phyloP scores from a whole-genome alignment of 1,284 basidiomycete genomes.

The Apiotrichum porosum region DNA sequence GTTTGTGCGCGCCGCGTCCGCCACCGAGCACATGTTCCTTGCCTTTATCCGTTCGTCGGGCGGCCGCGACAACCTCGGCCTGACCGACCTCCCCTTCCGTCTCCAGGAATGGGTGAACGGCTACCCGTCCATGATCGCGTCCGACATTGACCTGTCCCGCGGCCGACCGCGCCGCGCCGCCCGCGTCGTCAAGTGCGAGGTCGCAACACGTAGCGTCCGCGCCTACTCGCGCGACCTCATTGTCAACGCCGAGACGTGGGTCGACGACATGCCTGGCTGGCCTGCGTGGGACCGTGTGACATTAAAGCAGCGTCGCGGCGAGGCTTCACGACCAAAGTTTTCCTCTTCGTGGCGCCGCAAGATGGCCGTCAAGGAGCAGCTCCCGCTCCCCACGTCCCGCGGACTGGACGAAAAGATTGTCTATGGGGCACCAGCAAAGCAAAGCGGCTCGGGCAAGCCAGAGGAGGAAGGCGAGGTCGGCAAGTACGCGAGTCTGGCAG shows the following conservation, averaged over 20 bases:
- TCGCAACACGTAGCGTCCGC: slow-evolving; percentile 69
- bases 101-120: slow-evolving; percentile 81
- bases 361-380: slow-evolving; percentile 34
- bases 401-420: not conserved
- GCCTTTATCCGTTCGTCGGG: slow-evolving; percentile 77
- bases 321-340: slow-evolving; percentile 35
- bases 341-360: slow-evolving; percentile 29
- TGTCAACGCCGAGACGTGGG: slow-evolving; percentile 67
- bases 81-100: slow-evolving; percentile 63
- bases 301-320: slow-evolving; percentile 21
- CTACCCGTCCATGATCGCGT: slow-evolving; percentile 65
- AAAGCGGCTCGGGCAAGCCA: slow-evolving; percentile 1
- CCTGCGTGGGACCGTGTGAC: slow-evolving; percentile 38
- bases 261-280: slow-evolving; percentile 44
- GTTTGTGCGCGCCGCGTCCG: slow-evolving; percentile 73
- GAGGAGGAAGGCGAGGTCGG: slow-evolving; percentile 54
- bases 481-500: slow-evolving; percentile 70
- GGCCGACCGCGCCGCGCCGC: slow-evolving; percentile 64
- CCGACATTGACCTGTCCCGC: slow-evolving; percentile 40
- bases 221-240: slow-evolving; percentile 77
- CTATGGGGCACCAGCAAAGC: slow-evolving; percentile 9
- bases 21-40: slow-evolving; percentile 81
- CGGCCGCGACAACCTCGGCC: slow-evolving; percentile 54
- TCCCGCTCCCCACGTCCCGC: slow-evolving; percentile 23
- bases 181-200: slow-evolving; percentile 64